Evolutionary conservation across 1,284 basidiomycete genomes (phyloP).

Genomic region (Flammula alnicola): DNA sequence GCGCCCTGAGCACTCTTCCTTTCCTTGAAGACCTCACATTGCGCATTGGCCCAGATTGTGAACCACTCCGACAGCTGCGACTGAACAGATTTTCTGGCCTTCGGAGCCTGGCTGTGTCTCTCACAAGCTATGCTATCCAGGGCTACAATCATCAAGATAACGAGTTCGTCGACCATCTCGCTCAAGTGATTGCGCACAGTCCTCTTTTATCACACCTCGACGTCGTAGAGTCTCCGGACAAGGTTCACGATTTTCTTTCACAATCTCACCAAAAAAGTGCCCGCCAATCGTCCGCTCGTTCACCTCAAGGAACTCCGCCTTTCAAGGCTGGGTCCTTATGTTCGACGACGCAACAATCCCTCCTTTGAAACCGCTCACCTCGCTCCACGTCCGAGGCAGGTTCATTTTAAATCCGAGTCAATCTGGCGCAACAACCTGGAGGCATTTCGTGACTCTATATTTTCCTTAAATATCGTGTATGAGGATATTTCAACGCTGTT

Average conservation of each 20-base stretch:
- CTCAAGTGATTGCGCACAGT: neutral
- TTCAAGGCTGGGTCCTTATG: neutral
- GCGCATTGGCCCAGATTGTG: neutral
- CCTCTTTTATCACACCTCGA: neutral
- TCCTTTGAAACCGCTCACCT: neutral
- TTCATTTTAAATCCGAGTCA: too few relatives aligned
- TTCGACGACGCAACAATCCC: neutral
- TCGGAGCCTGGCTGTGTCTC: neutral
- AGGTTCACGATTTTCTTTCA: neutral
- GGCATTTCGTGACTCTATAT: too few relatives aligned
- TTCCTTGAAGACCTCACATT: constrained; percentile 1
- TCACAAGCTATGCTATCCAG: neutral
- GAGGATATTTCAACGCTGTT: neutral
- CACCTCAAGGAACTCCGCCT: neutral
- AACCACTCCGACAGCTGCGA: neutral
- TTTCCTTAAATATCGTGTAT: neutral
- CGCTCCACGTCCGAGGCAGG: neutral
- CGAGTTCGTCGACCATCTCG: neutral
- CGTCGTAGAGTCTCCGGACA: neutral
- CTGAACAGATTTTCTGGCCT: neutral
- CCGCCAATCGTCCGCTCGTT: neutral
- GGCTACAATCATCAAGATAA: neutral
- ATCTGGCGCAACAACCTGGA: too few relatives aligned
- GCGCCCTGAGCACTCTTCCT: constrained; percentile 1
- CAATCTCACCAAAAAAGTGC: neutral